Base-by-base conservation (phyloP, 345 rosid genomes). In the Noccaea caerulescens region DNA sequence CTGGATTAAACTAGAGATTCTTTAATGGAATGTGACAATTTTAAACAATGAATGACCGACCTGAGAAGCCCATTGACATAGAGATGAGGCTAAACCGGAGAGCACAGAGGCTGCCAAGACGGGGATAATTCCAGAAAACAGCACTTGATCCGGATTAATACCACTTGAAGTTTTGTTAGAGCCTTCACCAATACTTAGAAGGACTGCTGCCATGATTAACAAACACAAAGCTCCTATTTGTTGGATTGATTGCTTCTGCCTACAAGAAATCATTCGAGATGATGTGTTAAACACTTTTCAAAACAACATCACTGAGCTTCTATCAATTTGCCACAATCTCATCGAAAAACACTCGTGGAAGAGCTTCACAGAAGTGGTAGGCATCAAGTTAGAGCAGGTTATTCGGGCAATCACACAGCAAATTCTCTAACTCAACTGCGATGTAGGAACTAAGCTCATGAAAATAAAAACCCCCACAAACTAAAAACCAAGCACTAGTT, bases 51-150 rank as follows among this genome's bases (percentile, higher is more conserved):
- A 25, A 66, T 77, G 50, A 87, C 98, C 96, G 50, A 87, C 98
- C 97, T 88, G 98, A 73, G 97, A 88, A 78, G 98, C 97, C 97
- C 93, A 95, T 66, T 95, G 98, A 70, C 99, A 92, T 58, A 92
- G 81, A 65, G 96, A 76, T 18, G 99, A 94, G 62, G 98, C 99
- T 68, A 94, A 85, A 75, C 99, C 98, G 14, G 99, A 94, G 67
- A 94, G 98, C 14, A 92, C 87, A 66, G 99, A 94, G 64, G 97
- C 99, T 79, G 77, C 91, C 73, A 92, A 81, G 73, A 95, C 97
- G 34, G 98, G 99, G 70, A 86, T 81, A 69, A 95, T 95, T 44
- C 99, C 99, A 68, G 83, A 86, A 76, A 94, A 90, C 63, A 95
- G 58, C 66, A 87, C 82, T 71, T 77, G 85, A 51, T 95, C 94